Conservation (phyloP, 768 basidiomycete species). For the Hygrocybe punicea region DNA sequence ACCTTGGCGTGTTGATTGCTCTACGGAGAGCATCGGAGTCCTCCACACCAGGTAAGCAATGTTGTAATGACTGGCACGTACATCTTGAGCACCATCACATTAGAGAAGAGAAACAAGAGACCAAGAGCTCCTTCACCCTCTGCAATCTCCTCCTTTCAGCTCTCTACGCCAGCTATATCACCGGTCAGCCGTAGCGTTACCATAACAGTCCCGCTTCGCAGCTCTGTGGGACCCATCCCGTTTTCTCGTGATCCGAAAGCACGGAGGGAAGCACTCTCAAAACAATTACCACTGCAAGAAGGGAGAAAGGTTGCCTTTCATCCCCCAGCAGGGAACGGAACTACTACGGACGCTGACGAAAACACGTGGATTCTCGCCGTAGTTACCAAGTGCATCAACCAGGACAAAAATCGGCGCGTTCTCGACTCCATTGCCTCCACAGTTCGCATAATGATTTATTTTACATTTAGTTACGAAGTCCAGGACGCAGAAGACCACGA, state of each 20-base stretch:
- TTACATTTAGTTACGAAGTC: slow-evolving; percentile 67
- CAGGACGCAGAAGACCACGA: slow-evolving; percentile 84
- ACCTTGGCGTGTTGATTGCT: slow-evolving; percentile 64
- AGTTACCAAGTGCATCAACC: slow-evolving; percentile 64
- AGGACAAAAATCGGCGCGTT: slow-evolving; percentile 67
- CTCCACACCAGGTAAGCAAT: slow-evolving; percentile 48
- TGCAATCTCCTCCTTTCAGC: slow-evolving; percentile 38
- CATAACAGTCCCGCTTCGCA: slow-evolving; percentile 55
- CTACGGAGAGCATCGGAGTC: slow-evolving; percentile 69
- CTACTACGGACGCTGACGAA: slow-evolving; percentile 44
- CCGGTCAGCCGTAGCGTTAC: slow-evolving; percentile 46
- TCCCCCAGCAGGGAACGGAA: slow-evolving; percentile 51
- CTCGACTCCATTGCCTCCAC: not conserved
- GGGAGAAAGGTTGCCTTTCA: slow-evolving; percentile 82
- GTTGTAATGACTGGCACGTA: not conserved
- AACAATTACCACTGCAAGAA: slow-evolving; percentile 65
- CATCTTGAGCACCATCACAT: not conserved
- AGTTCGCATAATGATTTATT: not conserved
- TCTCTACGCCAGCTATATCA: slow-evolving; percentile 32
- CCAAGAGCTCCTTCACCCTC: slow-evolving; percentile 68
- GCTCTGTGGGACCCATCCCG: slow-evolving; percentile 55
- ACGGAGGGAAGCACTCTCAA: slow-evolving; percentile 57
- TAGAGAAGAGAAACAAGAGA: slow-evolving; percentile 77
- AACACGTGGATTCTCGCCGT: slow-evolving; percentile 79
- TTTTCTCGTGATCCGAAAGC: slow-evolving; percentile 66